Conservation (phyloP, 192 early-diverging fungal genomes). For the Coemansia sp. region DNA sequence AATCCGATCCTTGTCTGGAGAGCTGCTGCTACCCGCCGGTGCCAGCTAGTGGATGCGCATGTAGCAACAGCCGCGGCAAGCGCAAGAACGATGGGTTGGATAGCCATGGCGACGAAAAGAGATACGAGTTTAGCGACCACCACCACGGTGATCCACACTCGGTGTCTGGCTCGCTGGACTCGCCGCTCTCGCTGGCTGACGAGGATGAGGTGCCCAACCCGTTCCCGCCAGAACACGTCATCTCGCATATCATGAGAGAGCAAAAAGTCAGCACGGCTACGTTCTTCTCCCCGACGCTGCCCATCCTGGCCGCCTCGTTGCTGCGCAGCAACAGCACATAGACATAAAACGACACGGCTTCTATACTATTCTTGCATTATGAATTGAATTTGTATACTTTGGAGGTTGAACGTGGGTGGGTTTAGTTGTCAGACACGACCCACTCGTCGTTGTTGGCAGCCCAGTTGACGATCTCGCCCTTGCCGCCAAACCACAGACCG, state of each 20-base stretch:
- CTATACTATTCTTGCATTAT: background rate
- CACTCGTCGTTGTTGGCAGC: constrained; percentile 62
- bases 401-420: too few species aligned
- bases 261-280: constrained; percentile 54
- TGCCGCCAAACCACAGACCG: constrained; percentile 68
- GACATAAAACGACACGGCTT: background rate
- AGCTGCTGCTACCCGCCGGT: constrained; percentile 14
- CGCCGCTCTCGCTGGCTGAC: constrained; percentile 26
- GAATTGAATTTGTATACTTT: background rate
- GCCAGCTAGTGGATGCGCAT: background rate
- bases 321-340: constrained; percentile 37
- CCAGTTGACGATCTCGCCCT: constrained; percentile 64
- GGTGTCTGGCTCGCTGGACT: constrained; percentile 19
- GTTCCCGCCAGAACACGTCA: constrained; percentile 52
- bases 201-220: constrained; percentile 52
- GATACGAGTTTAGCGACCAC: constrained; percentile 51
- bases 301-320: constrained; percentile 49
- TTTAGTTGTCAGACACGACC: constrained; percentile 68
- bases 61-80: constrained; percentile 21
- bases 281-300: constrained; percentile 54
- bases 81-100: constrained; percentile 30
- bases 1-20: constrained; percentile 16
- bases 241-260: constrained; percentile 53
- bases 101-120: constrained; percentile 46
- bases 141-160: constrained; percentile 46